Evolutionary conservation across 768 basidiomycete species (phyloP), one percentile per base, ranked within the genome.

Genomic region (Suillus tomentosus): DNA sequence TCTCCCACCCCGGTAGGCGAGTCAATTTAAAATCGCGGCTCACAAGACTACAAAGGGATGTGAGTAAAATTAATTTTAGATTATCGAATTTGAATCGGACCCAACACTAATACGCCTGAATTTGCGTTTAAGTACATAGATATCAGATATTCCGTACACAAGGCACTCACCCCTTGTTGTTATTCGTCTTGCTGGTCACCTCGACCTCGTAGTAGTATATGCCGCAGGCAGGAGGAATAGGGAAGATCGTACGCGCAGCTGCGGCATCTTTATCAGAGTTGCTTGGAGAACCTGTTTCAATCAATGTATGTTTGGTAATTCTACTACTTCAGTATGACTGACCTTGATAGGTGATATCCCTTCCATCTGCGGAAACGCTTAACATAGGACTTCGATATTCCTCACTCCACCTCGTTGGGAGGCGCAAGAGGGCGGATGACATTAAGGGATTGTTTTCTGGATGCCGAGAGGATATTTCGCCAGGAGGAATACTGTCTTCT

Each of bases 201-300:
- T 91, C 87, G 6, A 95, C 87, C 79, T 99, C 96, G 73, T 90
- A 99, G 75, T 99, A 99, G 73, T 94, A 96, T 62, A 99, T 87
- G 27, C 96, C 97, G 69, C 92, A 92, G 13, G 90, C 88, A 0
- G 89, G 81, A 2, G 96, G 96, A 56, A 96, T 90, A 1, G 90
- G 85, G 67, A 86, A 79, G 51, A 84, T 85, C 0, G 96, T 88
- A 59, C 94, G 85, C 5, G 92, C 91, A 48, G 95, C 83, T 13
- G 93, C 92, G 0, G 94, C 94, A 62, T 96, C 95, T 64, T 87
- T 87, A 62, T 95, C 93, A 14, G 85, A 86, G 60, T 77, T 82
- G 64, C 80, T 80, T 10, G 83, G 80, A 14, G 81, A 76, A 62
- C 88, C 87, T 84, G 69, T 70, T 40, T 45, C 36, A 55, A 64